phyloP scores from a whole-genome alignment of 331 rosid genomes.

The Malus hybrid region DNA sequence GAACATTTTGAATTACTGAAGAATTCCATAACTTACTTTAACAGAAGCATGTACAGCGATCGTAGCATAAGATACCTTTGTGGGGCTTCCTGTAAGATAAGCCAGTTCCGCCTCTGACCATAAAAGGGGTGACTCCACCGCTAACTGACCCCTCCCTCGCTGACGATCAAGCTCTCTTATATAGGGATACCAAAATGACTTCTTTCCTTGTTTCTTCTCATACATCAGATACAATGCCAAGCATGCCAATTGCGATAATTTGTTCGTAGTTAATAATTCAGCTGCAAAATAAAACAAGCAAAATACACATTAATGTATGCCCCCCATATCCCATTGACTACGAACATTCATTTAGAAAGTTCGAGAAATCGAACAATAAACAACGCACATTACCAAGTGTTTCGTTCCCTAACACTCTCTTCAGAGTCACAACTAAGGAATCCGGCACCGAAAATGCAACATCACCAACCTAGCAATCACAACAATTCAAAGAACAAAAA shows the following conservation, averaged over 20 bases:
- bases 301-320: not conserved
- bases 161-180: slow-evolving; percentile 96
- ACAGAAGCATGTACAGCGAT: not conserved
- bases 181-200: slow-evolving; percentile 91
- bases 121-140: slow-evolving; percentile 87
- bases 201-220: slow-evolving; percentile 98
- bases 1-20: slow-evolving; percentile 1
- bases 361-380: not conserved
- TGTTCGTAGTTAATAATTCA: slow-evolving; percentile 86
- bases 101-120: slow-evolving; percentile 87
- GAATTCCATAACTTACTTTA: slow-evolving; percentile 15
- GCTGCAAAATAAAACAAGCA: slow-evolving; percentile 52
- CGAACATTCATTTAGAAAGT: not conserved
- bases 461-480: slow-evolving; percentile 51
- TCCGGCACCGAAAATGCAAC: slow-evolving; percentile 81
- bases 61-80: slow-evolving; percentile 46
- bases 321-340: not conserved
- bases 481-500: slow-evolving; percentile 6
- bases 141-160: slow-evolving; percentile 90
- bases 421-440: slow-evolving; percentile 84
- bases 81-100: slow-evolving; percentile 84
- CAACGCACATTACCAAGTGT: slow-evolving; percentile 64
- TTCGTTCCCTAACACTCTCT: slow-evolving; percentile 92
- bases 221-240: slow-evolving; percentile 97
- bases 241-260: slow-evolving; percentile 96